Percentiles rank a stretch among this genome's conserved stretches.
Evolutionary conservation across 768 basidiomycete genomes (phyloP).

Genomic region (Mrakia hoshinonis): DNA sequence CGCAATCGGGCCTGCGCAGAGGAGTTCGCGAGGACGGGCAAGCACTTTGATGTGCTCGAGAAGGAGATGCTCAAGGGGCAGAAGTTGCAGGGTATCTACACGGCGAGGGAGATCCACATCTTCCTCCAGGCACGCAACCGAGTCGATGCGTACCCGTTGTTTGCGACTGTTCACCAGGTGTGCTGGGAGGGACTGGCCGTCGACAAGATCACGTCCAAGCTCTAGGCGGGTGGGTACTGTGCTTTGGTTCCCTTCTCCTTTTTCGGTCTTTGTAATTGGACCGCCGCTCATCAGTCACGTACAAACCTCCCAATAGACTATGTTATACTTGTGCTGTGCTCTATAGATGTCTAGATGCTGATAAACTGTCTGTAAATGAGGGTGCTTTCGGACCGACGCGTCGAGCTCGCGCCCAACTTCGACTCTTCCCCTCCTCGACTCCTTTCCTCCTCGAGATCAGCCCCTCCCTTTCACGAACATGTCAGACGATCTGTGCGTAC

Average conservation of each 20-base stretch:
- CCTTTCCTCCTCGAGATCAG: neutral
- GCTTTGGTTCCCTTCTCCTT: too few species aligned
- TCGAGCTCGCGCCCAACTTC: neutral
- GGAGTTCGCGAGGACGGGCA: constrained; percentile 20
- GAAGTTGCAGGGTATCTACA: constrained; percentile 31
- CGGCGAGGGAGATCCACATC: constrained; percentile 25
- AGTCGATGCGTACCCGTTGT: constrained; percentile 27
- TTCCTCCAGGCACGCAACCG: constrained; percentile 21
- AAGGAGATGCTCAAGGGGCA: constrained; percentile 34
- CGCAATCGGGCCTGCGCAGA: constrained; percentile 34
- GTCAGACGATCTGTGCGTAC: too few species aligned
- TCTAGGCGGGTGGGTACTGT: too few species aligned
- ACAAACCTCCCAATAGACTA: too few species aligned
- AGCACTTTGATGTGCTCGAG: constrained; percentile 15
- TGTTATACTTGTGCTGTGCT: too few species aligned
- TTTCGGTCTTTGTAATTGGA: too few species aligned
- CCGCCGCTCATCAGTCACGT: too few species aligned
- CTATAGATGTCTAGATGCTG: too few species aligned
- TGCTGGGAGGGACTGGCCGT: constrained; percentile 38
- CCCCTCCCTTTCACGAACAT: neutral
- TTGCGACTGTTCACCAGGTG: constrained; percentile 39
- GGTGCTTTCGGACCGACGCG: too few species aligned
- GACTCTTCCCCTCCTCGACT: neutral
- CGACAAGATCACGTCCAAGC: constrained; percentile 33
- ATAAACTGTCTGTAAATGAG: too few species aligned